phyloP scores from a whole-genome alignment of 768 basidiomycete species.

The Terana coerulea region DNA sequence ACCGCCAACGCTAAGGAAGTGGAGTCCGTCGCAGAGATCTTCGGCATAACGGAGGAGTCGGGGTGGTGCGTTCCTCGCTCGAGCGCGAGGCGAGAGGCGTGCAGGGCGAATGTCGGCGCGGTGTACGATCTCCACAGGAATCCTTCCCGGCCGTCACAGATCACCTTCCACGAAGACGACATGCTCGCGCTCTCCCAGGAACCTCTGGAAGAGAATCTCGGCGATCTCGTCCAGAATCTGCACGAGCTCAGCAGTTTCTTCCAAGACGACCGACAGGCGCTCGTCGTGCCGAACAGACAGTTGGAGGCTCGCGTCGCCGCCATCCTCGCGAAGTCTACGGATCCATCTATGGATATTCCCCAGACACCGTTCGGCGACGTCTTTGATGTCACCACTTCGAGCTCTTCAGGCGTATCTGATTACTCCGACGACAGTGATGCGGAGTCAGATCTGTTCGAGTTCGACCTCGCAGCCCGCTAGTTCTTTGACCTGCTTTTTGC shows the following conservation, averaged over 20 bases:
- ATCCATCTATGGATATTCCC: conserved; percentile 50
- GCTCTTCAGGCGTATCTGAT: conserved; percentile 27
- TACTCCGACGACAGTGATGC: conserved; percentile 16
- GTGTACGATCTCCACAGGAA: conserved; percentile 83
- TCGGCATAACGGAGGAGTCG: conserved; percentile 76
- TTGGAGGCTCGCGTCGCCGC: conserved; percentile 78
- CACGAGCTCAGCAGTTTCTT: conserved; percentile 76
- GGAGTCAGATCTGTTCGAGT: conserved; percentile 33
- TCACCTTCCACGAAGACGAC: conserved; percentile 68
- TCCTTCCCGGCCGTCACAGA: conserved; percentile 62
- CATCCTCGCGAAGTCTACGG: conserved; percentile 78
- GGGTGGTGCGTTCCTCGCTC: conserved; percentile 85
- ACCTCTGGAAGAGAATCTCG: conserved; percentile 56
- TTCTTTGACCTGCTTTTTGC: neutral
- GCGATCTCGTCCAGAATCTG: conserved; percentile 73
- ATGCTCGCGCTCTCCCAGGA: conserved; percentile 23
- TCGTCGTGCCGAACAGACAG: conserved; percentile 25
- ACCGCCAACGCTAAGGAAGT: conserved; percentile 39
- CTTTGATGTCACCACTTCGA: conserved; percentile 50
- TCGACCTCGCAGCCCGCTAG: conserved; percentile 18
- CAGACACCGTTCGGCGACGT: conserved; percentile 80
- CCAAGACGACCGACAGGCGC: conserved; percentile 38
- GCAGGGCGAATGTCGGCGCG: conserved; percentile 75
- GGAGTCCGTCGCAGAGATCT: conserved; percentile 64
- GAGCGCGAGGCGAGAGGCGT: conserved; percentile 54